phyloP scores from a whole-genome alignment of 257 asterid genomes.

The Petunia axillaris region DNA sequence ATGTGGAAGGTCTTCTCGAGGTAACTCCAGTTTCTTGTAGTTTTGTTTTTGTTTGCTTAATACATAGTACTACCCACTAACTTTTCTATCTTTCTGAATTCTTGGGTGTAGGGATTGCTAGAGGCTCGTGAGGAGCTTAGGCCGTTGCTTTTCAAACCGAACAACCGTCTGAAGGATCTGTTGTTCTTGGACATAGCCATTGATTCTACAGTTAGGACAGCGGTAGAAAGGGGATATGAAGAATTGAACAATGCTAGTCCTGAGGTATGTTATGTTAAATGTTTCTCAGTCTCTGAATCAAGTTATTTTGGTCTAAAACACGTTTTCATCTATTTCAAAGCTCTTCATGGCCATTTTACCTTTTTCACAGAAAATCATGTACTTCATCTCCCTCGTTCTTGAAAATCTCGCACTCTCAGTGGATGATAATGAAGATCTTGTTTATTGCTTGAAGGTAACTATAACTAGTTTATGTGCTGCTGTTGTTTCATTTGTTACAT shows the following conservation, averaged over 20 bases:
- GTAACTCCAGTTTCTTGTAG: conserved; percentile 47
- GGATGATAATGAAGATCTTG: conserved; percentile 81
- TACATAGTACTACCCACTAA: background rate
- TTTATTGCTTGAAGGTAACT: conserved; percentile 89
- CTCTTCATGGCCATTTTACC: conserved; percentile 29
- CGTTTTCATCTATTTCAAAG: conserved; percentile 1
- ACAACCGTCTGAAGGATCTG: conserved; percentile 90
- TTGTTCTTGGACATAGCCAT: conserved; percentile 91
- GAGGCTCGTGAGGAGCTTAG: conserved; percentile 98
- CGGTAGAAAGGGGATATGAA: conserved; percentile 95
- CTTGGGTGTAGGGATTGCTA: conserved; percentile 67
- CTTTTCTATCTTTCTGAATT: background rate
- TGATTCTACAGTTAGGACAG: conserved; percentile 95
- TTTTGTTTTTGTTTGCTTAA: conserved; percentile 18
- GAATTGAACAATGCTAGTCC: conserved; percentile 77
- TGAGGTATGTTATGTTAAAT: conserved; percentile 56
- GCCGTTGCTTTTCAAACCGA: conserved; percentile 76
- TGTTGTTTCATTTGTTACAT: background rate
- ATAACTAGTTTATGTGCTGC: background rate
- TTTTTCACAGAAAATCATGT: conserved; percentile 81
- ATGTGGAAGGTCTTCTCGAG: conserved; percentile 94
- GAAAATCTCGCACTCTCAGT: conserved; percentile 92
- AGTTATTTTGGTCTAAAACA: conserved; percentile 21
- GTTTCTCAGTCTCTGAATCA: conserved; percentile 11
- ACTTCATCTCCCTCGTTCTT: conserved; percentile 82